Conservation (phyloP, 73 alveolate genomes). For the Paramecium sexaurelia region DNA sequence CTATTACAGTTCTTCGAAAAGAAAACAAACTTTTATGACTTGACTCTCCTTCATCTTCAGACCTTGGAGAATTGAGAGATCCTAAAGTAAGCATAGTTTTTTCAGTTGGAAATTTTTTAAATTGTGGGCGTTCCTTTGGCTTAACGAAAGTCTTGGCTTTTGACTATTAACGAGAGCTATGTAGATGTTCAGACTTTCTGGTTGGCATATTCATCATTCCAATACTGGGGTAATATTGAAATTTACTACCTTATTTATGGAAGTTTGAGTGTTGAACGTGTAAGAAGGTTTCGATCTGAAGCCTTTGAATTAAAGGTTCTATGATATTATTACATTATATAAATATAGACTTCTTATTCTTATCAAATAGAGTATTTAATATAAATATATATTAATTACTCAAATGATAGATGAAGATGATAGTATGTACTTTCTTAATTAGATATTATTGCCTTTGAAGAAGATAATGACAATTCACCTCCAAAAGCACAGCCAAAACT, state of each 20-base stretch:
- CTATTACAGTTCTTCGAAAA: neutral
- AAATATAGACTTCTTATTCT: neutral
- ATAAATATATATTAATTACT: neutral
- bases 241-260: neutral
- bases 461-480: neutral
- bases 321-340: neutral
- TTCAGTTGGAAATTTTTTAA: neutral
- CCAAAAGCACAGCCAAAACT: neutral
- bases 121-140: neutral
- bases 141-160: neutral
- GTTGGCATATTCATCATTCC: neutral
- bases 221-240: neutral
- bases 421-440: neutral
- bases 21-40: neutral
- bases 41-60: conserved; percentile 24
- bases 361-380: neutral
- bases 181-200: conserved; percentile 8
- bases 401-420: neutral
- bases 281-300: neutral
- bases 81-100: neutral
- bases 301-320: neutral
- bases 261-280: neutral
- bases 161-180: neutral
- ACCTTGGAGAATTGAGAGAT: conserved; percentile 8
- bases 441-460: conserved; percentile 54